Base-by-base conservation (phyloP, 306 rosid genomes). In the Trifolium repens region DNA sequence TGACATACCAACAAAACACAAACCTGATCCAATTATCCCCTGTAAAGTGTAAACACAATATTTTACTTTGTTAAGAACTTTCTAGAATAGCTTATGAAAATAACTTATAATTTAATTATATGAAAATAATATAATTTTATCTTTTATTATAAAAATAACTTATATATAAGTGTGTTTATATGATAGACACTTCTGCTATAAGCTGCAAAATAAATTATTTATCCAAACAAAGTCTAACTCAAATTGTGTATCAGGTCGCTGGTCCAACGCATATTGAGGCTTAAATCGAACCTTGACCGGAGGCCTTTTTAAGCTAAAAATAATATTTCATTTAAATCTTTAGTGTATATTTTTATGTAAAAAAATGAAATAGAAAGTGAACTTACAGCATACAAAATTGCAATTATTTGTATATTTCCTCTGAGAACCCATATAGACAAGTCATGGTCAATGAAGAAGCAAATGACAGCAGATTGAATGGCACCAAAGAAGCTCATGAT, bases 11-110 rank as follows among this genome's bases (percentile, higher is more conserved):
- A 94, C 97, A 47, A 71, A 81, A 75, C 97, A 88, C 69, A 94
- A 80, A 12, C 98, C 98, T 1, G 97, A 94, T 52, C 94, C 97
- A 10, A 94, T 69, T 79, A 94, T 83, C n/a, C 97, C 98, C 97
- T 94, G 80, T 43, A 76, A 54, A 32, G 96, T 94, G 80, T 43
- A 76, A 54, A 32, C 69, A 72, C 72, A 77, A 50, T 58, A 16
- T 43, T 34, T 70, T 22, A 70, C 74, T 73, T 58, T 71, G 40
- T 67, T 79, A 19, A 63, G 3, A 27, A 2, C 2, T 27, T 27
- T 27, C 3, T 27, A 27, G 30, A 27, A 27, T 27, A 27, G 30
- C 30, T 27, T 27, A 27, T 2, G 30, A 27, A 27, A 27, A 27
- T 27, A 30, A 30, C 8, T 35, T 35, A 35, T 35, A 35, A 30